Evolutionary conservation across 1,139 yeast species (phyloP).

Genomic region (Eremothecium gossypii): DNA sequence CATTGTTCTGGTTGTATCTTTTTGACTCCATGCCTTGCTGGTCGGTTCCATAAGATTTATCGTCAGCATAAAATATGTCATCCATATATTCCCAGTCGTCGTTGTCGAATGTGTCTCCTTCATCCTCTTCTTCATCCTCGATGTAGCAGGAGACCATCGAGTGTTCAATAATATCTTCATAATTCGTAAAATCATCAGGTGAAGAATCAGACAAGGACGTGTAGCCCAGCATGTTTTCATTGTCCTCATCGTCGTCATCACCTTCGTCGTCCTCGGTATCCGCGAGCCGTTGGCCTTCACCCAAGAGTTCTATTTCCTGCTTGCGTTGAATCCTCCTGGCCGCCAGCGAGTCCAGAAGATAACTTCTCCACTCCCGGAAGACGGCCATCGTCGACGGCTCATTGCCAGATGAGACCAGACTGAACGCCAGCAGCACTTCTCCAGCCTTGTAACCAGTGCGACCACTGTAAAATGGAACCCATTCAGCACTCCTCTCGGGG

Average conservation of each 20-base stretch:
- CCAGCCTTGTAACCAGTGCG: conserved; percentile 13
- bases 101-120: conserved; percentile 3
- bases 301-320: conserved; percentile 1
- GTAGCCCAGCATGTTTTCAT: conserved; percentile 2
- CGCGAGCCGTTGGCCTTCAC: not conserved
- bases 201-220: not conserved
- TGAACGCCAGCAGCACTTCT: conserved; percentile 21
- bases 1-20: not conserved
- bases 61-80: conserved; percentile 2
- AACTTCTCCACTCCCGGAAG: conserved; percentile 18
- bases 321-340: not conserved
- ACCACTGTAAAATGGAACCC: conserved; percentile 23
- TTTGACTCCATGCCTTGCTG: not conserved
- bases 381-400: conserved; percentile 15
- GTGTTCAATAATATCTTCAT: not conserved
- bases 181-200: conserved; percentile 1
- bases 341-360: not conserved
- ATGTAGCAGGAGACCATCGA: not conserved
- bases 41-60: not conserved
- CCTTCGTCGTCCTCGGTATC: conserved; percentile 4
- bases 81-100: conserved; percentile 5
- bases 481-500: conserved; percentile 14
- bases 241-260: conserved; percentile 4
- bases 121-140: conserved; percentile 5
- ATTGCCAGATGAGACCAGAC: conserved; percentile 13